Conservation (phyloP, 192 early-diverging fungal genomes). For the Gorgonomyces haynaldii region DNA sequence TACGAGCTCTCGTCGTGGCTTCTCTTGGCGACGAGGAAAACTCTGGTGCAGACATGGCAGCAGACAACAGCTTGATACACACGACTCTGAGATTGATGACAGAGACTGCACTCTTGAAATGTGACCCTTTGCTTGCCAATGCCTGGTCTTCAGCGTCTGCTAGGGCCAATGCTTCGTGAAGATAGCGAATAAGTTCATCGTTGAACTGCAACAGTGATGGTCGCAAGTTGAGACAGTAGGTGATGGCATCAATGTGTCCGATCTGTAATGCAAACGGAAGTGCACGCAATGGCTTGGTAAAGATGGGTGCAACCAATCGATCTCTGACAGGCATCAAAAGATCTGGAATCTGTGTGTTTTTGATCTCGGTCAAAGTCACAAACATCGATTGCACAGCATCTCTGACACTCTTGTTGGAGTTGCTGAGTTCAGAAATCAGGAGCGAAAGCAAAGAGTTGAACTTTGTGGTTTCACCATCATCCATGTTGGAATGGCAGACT, state of each 20-base stretch:
- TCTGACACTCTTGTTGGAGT: constrained; percentile 77
- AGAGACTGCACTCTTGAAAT: constrained; percentile 68
- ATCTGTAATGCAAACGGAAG: constrained; percentile 96
- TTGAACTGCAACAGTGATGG: constrained; percentile 84
- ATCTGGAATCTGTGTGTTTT: constrained; percentile 67
- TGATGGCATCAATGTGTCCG: constrained; percentile 96
- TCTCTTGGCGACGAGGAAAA: constrained; percentile 64
- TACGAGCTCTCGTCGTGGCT: constrained; percentile 67
- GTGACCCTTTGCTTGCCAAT: constrained; percentile 67
- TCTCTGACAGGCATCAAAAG: constrained; percentile 76
- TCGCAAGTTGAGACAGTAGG: constrained; percentile 79
- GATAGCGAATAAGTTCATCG: constrained; percentile 77
- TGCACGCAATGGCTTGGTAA: constrained; percentile 90
- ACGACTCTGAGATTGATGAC: constrained; percentile 84
- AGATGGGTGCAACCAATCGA: constrained; percentile 80
- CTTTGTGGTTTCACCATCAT: constrained; percentile 9
- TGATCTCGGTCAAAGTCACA: constrained; percentile 67
- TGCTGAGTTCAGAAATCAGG: constrained; percentile 82
- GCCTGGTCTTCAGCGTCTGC: constrained; percentile 98
- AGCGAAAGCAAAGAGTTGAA: constrained; percentile 68
- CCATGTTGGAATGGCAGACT: constrained; percentile 46
- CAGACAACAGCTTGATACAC: constrained; percentile 90
- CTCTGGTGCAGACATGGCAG: constrained; percentile 83
- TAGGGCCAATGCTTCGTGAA: constrained; percentile 84
- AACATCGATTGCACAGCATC: constrained; percentile 78